Evolutionary conservation across 306 rosid species (phyloP).

Genomic region (Quercus ilex): DNA sequence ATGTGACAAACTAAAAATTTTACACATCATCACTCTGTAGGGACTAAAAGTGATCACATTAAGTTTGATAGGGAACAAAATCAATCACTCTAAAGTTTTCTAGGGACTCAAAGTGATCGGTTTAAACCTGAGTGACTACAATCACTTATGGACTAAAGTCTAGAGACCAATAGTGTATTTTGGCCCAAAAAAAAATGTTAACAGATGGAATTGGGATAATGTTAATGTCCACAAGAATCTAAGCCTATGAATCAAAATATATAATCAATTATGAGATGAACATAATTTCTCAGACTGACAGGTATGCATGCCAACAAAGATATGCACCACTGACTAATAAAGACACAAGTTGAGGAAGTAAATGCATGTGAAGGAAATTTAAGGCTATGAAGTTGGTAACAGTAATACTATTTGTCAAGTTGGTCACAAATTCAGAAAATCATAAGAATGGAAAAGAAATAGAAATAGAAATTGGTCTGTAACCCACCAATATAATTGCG

Average conservation of each 20-base stretch:
- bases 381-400: not conserved
- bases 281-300: not conserved
- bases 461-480: not conserved
- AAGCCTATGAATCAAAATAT: not conserved
- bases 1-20: too few relatives aligned
- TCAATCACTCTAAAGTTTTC: too few relatives aligned
- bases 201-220: not conserved
- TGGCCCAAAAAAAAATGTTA: not conserved
- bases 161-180: too few relatives aligned
- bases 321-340: not conserved
- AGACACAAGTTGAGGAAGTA: not conserved
- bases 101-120: too few relatives aligned
- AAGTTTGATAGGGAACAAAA: too few relatives aligned
- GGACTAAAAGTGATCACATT: too few relatives aligned
- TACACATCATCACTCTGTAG: too few relatives aligned
- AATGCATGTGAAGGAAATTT: not conserved
- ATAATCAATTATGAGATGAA: not conserved
- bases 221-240: not conserved
- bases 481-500: conserved; percentile 62
- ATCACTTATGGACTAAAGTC: too few relatives aligned
- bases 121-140: too few relatives aligned
- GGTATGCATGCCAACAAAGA: not conserved
- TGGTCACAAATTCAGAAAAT: not conserved
- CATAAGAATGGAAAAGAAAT: not conserved
- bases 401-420: not conserved